phyloP scores from a whole-genome alignment of 345 rosid genomes.

The Rhizophora apiculata region DNA sequence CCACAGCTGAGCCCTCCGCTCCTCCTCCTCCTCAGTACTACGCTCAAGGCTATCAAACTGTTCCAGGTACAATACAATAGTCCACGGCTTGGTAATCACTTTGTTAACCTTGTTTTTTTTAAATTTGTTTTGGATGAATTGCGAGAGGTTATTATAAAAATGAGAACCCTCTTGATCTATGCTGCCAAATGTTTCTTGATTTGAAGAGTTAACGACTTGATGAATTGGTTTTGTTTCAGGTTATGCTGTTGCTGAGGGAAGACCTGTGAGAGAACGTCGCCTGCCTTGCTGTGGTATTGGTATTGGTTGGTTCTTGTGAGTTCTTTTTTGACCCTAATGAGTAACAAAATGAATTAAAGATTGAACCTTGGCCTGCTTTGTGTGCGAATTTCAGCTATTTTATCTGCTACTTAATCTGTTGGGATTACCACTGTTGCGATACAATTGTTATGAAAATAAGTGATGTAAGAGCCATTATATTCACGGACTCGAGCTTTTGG shows the following conservation, averaged over 20 bases:
- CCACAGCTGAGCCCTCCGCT: conserved; percentile 28
- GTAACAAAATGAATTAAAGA: background rate
- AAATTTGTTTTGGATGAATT: background rate
- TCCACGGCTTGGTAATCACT: no score
- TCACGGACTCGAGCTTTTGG: no score
- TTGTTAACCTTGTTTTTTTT: background rate
- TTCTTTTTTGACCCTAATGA: background rate
- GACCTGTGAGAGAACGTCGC: conserved; percentile 57
- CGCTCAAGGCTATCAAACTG: conserved; percentile 67
- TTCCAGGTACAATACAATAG: conserved; percentile 43
- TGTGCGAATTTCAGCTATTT: no score
- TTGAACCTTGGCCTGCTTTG: no score
- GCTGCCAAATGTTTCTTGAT: background rate
- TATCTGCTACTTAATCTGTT: no score
- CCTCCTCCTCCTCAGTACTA: conserved; percentile 42
- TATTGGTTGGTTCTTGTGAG: conserved; percentile 14
- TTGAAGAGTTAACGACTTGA: background rate
- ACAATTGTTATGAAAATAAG: no score
- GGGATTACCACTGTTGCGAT: no score
- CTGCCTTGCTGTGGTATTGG: conserved; percentile 17
- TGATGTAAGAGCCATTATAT: no score
- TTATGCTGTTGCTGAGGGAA: conserved; percentile 82
- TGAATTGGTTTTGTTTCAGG: conserved; percentile 34
- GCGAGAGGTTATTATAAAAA: no score
- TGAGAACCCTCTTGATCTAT: no score